Conservation (phyloP, 306 rosid genomes). For the Arachis stenosperma region DNA sequence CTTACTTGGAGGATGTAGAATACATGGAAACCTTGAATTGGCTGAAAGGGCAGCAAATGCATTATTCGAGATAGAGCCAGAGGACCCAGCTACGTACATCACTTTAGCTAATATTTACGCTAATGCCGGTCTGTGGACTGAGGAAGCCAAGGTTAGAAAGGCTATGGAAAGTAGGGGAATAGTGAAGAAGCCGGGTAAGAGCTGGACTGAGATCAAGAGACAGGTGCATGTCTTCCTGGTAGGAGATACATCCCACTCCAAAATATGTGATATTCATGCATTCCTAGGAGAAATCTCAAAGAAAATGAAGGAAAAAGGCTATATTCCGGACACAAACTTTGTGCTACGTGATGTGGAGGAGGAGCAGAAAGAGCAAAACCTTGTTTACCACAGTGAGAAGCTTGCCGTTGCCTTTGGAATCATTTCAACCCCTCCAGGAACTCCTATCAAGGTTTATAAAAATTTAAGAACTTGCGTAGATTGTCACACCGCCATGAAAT, state of each 20-base stretch:
- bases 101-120: conserved; percentile 75
- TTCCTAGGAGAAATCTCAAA: conserved; percentile 51
- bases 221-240: conserved; percentile 59
- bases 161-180: conserved; percentile 55
- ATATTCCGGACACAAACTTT: conserved; percentile 68
- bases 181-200: conserved; percentile 63
- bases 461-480: conserved; percentile 76
- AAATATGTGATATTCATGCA: conserved; percentile 55
- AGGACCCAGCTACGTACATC: conserved; percentile 68
- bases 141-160: conserved; percentile 58
- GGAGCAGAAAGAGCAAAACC: conserved; percentile 73
- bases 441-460: conserved; percentile 62
- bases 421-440: conserved; percentile 65
- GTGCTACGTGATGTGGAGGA: conserved; percentile 69
- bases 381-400: conserved; percentile 71
- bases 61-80: conserved; percentile 69
- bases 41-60: conserved; percentile 65
- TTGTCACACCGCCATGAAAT: conserved; percentile 65
- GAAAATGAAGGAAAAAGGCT: conserved; percentile 73
- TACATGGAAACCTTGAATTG: conserved; percentile 62
- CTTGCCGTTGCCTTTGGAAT: conserved; percentile 75
- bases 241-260: conserved; percentile 67
- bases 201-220: conserved; percentile 74
- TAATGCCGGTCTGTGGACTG: conserved; percentile 60
- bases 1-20: conserved; percentile 74